Base-by-base conservation (phyloP, 1,284 basidiomycete species). In the Papiliotrema flavescens region DNA sequence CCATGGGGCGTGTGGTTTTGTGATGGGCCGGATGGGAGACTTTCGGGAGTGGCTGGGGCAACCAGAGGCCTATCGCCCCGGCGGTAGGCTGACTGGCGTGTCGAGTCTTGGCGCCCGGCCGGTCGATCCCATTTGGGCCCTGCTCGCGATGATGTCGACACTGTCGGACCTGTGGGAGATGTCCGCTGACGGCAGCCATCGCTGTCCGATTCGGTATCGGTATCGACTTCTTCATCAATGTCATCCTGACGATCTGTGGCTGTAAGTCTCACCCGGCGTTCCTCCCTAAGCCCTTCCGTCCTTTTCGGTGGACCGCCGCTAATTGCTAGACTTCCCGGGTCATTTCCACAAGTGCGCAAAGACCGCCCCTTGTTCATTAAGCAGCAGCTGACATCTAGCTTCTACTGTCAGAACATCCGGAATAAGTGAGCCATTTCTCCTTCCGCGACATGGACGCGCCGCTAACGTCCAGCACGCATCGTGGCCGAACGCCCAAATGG, bases 141-240 rank as follows among this genome's bases (percentile, higher is more conserved):
- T n/a, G n/a, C n/a, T n/a, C n/a, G n/a, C n/a, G n/a, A n/a, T n/a
- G n/a, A n/a, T n/a, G n/a, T n/a, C n/a, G n/a, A n/a, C n/a, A 32
- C 28, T 32, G 28, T 11, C 28, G 28, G 28, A 32, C 28, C n/a
- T 5, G 28, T 6, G 11, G 11, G 17, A 19, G 15, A 26, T 15
- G 20, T 47, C 9, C 43, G 35, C 37, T 47, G 46, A 24, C 55
- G 9, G 13, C 67, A 93, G 95, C 95, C 59, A 92, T 98, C 40
- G 89, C 91, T 32, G 87, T 91, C 26, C 84, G 95, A 54, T 98
- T 98, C 76, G 95, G 95, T 26, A 84, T 98, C 64, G 93, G 91
- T 4, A 78, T 76, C 42, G 95, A 97, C 76, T 95, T 98, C 76
- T 94, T 89, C 82, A 79, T 98, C 67, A 98, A 98, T 75, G 75